phyloP scores from a whole-genome alignment of 345 rosid genomes.

The Brassica napus region DNA sequence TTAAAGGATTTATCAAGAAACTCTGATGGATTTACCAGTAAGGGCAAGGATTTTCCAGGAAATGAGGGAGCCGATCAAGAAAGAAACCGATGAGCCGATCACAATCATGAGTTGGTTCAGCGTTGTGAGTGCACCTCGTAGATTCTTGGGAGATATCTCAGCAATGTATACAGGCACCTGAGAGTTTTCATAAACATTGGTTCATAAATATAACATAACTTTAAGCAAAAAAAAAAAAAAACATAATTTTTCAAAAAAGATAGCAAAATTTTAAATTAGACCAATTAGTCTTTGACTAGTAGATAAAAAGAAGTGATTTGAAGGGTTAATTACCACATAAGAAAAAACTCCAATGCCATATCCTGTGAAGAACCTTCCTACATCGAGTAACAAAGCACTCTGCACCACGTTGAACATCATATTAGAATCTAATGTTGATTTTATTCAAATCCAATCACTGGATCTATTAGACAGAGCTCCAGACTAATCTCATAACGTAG shows the following conservation, averaged over 20 bases:
- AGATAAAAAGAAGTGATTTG: background rate
- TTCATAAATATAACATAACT: background rate
- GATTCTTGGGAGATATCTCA: constrained; percentile 90
- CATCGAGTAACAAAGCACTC: constrained; percentile 65
- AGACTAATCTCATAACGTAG: background rate
- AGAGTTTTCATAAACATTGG: constrained; percentile 1
- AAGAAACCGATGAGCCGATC: constrained; percentile 62
- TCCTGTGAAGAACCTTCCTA: constrained; percentile 87
- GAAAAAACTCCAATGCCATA: constrained; percentile 90
- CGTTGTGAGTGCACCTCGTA: constrained; percentile 86
- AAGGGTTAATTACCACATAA: constrained; percentile 62
- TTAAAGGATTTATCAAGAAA: background rate
- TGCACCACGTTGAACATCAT: constrained; percentile 31
- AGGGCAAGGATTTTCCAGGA: constrained; percentile 83
- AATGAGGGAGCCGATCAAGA: constrained; percentile 63
- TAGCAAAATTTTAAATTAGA: background rate
- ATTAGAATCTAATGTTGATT: background rate
- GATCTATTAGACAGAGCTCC: background rate
- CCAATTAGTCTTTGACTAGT: background rate
- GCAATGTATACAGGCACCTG: constrained; percentile 87
- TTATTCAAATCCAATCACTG: background rate
- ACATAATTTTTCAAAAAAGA: background rate
- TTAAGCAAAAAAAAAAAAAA: background rate
- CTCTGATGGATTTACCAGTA: constrained; percentile 48
- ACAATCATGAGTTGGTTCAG: constrained; percentile 86